Evolutionary conservation across 495 filamentous ascomycete genomes (phyloP).

Genomic region (Bacidia rubella): DNA sequence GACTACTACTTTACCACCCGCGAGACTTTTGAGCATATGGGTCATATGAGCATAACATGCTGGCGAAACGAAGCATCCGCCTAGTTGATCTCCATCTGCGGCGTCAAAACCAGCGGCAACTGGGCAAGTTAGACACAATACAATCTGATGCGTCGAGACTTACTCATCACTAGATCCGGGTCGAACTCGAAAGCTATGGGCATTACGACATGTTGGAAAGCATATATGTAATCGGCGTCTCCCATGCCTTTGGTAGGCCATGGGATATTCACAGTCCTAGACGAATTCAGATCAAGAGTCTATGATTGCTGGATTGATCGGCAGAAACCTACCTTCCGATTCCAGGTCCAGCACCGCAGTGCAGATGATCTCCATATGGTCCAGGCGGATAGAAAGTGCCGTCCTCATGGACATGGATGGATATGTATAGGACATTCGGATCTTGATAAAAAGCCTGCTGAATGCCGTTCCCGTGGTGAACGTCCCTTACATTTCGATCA

Average conservation of each 20-base stretch:
- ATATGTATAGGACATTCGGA: constrained; percentile 92
- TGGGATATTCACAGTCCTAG: constrained; percentile 84
- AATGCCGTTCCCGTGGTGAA: constrained; percentile 78
- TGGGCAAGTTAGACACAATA: constrained; percentile 16
- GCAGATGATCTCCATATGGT: constrained; percentile 57
- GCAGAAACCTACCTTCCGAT: constrained; percentile 47
- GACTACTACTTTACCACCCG: constrained; percentile 76
- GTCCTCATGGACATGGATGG: constrained; percentile 74
- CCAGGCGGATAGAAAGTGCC: constrained; percentile 78
- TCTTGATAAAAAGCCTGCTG: constrained; percentile 92
- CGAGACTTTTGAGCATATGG: constrained; percentile 96
- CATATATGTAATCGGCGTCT: constrained; percentile 91
- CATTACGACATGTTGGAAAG: constrained; percentile 96
- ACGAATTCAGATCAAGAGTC: background rate
- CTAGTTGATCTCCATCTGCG: constrained; percentile 80
- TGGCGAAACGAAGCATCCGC: constrained; percentile 82
- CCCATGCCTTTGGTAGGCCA: constrained; percentile 90
- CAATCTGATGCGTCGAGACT: constrained; percentile 7
- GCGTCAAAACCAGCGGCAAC: constrained; percentile 96
- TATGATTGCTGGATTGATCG: background rate
- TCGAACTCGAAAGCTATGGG: constrained; percentile 86
- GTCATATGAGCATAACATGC: constrained; percentile 96
- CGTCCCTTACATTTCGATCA: constrained; percentile 40
- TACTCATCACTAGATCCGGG: constrained; percentile 81
- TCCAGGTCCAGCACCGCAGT: constrained; percentile 62